Conservation (phyloP, 2,329 filamentous ascomycete genomes). For the Lachnellula occidentalis region DNA sequence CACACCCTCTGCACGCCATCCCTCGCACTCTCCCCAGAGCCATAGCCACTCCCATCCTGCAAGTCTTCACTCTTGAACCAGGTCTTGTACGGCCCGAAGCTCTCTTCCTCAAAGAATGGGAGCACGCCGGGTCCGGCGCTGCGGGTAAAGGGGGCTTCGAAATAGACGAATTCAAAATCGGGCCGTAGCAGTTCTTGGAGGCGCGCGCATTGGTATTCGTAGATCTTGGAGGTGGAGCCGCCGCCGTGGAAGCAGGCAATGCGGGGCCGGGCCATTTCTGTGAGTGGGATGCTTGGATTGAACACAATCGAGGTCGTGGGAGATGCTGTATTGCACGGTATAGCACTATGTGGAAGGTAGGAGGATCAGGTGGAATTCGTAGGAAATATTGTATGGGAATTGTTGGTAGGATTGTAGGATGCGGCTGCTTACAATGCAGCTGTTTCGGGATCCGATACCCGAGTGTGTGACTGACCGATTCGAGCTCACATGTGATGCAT, state of each 20-base stretch:
- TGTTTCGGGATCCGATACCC: too few species aligned
- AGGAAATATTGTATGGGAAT: too few species aligned
- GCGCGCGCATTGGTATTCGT: slow-evolving; percentile 13
- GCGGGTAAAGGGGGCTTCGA: slow-evolving; percentile 15
- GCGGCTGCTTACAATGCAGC: too few species aligned
- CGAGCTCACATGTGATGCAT: too few species aligned
- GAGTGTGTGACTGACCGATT: too few species aligned
- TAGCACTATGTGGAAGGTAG: too few species aligned
- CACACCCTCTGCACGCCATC: slow-evolving; percentile 18
- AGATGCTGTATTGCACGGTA: background rate
- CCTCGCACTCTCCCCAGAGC: background rate
- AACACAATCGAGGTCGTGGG: background rate
- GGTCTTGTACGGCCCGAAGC: slow-evolving; percentile 18
- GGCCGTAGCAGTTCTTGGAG: background rate
- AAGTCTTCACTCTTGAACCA: slow-evolving; percentile 12
- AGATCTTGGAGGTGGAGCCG: slow-evolving; percentile 18
- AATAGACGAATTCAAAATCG: slow-evolving; percentile 8
- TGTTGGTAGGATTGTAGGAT: too few species aligned
- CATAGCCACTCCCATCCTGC: slow-evolving; percentile 10
- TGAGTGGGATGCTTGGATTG: background rate
- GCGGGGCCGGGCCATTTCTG: slow-evolving; percentile 9
- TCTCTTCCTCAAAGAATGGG: slow-evolving; percentile 14
- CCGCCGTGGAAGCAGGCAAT: slow-evolving; percentile 24
- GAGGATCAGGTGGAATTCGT: too few species aligned
- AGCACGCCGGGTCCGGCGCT: slow-evolving; percentile 19